Evolutionary conservation across 2,329 filamentous ascomycete species (phyloP).

Genomic region (Chrysoporthe puriensis): DNA sequence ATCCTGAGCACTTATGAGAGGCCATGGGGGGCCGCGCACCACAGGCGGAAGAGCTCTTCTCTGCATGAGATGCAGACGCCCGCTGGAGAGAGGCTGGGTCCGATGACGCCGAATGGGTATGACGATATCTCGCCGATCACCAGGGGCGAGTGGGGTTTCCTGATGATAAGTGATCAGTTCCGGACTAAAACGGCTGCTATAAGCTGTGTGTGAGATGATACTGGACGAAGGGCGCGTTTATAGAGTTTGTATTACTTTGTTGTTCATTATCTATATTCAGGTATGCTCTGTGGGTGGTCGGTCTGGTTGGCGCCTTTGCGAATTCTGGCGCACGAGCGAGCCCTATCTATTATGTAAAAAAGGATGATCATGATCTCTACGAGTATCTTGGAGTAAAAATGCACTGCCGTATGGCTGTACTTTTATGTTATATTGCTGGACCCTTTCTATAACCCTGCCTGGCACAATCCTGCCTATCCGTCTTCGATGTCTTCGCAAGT

Average conservation of each 20-base stretch:
- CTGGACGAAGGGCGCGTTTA: too few species aligned
- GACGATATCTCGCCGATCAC: slow-evolving; percentile 67
- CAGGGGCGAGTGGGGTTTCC: slow-evolving; percentile 64
- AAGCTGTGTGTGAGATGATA: slow-evolving; percentile 10
- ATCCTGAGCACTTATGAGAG: slow-evolving; percentile 39
- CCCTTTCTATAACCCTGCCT: neutral
- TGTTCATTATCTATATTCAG: neutral
- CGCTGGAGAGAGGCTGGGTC: slow-evolving; percentile 43
- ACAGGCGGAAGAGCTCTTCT: slow-evolving; percentile 22
- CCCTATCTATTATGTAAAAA: neutral
- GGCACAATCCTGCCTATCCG: too few species aligned
- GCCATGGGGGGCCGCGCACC: slow-evolving; percentile 18
- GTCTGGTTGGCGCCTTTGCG: neutral
- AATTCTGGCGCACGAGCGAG: neutral
- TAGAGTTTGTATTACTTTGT: neutral
- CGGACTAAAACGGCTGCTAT: slow-evolving; percentile 52
- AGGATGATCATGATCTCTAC: neutral
- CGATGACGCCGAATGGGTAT: slow-evolving; percentile 61
- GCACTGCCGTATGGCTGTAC: neutral
- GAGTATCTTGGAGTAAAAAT: neutral
- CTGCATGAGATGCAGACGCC: slow-evolving; percentile 16
- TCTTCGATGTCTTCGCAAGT: neutral
- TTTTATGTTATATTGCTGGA: neutral
- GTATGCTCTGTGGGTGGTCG: neutral
- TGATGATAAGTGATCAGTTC: slow-evolving; percentile 55